Conservation (phyloP, 805 yeast genomes). For the Metschnikowia aberdeeniae region DNA sequence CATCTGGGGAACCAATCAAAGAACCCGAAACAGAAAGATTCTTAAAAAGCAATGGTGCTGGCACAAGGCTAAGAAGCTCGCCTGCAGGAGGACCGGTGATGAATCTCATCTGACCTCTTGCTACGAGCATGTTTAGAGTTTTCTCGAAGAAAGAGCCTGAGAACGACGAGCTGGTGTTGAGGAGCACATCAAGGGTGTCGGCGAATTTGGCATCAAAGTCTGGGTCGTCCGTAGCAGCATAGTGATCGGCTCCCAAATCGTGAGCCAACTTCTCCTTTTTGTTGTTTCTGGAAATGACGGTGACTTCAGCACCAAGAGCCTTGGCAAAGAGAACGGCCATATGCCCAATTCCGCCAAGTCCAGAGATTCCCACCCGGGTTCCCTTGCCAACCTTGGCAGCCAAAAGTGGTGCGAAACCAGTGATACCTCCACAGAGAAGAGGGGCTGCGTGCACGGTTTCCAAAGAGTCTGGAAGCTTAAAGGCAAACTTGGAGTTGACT, state of each 20-base stretch:
- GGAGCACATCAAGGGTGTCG: slow-evolving; percentile 8
- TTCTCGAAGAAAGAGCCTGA: slow-evolving; percentile 11
- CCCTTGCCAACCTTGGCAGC: slow-evolving; percentile 9
- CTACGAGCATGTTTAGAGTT: slow-evolving; percentile 4
- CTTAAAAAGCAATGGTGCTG: slow-evolving; percentile 5
- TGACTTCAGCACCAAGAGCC: slow-evolving; percentile 60
- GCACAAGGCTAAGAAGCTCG: slow-evolving; percentile 5
- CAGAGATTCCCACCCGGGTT: slow-evolving; percentile 52
- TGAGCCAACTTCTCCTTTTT: slow-evolving; percentile 48
- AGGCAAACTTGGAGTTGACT: slow-evolving; percentile 8
- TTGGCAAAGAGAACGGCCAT: slow-evolving; percentile 54
- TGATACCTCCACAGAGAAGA: slow-evolving; percentile 15
- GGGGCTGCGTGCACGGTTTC: slow-evolving; percentile 10
- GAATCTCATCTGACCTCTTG: slow-evolving; percentile 10
- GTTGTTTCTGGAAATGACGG: slow-evolving; percentile 48
- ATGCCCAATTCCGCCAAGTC: slow-evolving; percentile 66
- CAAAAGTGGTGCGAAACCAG: slow-evolving; percentile 12
- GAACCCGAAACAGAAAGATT: slow-evolving; percentile 7
- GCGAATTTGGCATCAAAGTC: slow-evolving; percentile 17
- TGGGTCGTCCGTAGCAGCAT: slow-evolving; percentile 11
- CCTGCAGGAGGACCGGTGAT: slow-evolving; percentile 11
- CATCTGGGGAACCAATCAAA: slow-evolving; percentile 7
- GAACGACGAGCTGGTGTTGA: slow-evolving; percentile 12
- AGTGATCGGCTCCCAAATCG: slow-evolving; percentile 50
- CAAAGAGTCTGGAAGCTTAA: slow-evolving; percentile 11